Conservation (phyloP, 2,329 filamentous ascomycete species). For the Beauveria sp. region DNA sequence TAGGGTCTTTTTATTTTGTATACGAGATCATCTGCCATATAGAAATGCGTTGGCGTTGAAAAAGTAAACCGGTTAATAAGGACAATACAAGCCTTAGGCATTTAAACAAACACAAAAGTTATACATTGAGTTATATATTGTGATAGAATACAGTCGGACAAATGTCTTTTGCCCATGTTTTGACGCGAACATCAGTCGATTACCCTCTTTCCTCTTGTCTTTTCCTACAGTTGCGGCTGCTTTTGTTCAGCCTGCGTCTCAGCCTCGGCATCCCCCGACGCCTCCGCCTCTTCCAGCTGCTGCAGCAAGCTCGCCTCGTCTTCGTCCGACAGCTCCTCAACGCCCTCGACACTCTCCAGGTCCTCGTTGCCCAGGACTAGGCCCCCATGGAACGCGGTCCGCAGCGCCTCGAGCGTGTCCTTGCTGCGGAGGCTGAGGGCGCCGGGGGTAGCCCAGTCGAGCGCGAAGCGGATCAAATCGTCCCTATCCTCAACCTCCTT, state of each 20-base stretch:
- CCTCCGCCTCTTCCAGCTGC: constrained; percentile 25
- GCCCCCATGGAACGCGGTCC: constrained; percentile 30
- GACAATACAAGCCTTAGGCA: background rate
- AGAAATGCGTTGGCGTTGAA: background rate
- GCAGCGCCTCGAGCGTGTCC: constrained; percentile 31
- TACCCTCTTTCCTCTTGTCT: background rate
- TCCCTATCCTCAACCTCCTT: constrained; percentile 29
- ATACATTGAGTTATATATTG: constrained; percentile 6
- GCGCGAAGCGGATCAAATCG: constrained; percentile 31
- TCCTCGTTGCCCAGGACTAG: constrained; percentile 31
- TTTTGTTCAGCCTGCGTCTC: constrained; percentile 11
- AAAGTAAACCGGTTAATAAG: background rate
- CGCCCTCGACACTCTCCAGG: constrained; percentile 19
- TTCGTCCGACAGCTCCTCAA: constrained; percentile 34
- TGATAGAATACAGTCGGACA: constrained; percentile 6
- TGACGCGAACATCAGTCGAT: background rate
- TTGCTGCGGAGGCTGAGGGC: constrained; percentile 28
- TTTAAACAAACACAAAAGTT: background rate
- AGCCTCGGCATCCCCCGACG: constrained; percentile 18
- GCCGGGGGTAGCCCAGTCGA: constrained; percentile 35
- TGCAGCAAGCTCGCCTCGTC: constrained; percentile 25
- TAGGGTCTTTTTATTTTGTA: background rate
- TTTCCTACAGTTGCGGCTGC: constrained; percentile 11
- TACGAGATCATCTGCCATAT: background rate
- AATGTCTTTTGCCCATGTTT: background rate